Percentiles rank a stretch among this genome's conserved stretches.
These are phyloP conservation scores for Hibiscus syriacus DNA, from an alignment of 345 rosid species.

Conservation along the genomic window DNA sequence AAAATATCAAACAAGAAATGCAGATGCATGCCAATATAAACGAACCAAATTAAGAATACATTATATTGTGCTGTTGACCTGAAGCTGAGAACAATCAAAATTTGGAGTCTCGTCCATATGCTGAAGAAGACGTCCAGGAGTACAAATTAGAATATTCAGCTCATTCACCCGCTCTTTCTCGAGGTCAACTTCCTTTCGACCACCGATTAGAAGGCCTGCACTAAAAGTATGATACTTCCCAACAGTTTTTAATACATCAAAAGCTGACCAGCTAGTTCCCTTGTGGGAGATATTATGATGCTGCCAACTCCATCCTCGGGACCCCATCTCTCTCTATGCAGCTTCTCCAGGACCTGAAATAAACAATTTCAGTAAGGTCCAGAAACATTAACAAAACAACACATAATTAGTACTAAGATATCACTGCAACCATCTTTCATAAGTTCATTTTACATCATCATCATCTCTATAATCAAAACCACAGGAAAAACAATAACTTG, in stretches of 20 bases:
- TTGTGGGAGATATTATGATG: slow-evolving; percentile 85
- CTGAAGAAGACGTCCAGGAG: slow-evolving; percentile 95
- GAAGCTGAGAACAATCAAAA: slow-evolving; percentile 83
- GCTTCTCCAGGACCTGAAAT: slow-evolving; percentile 66
- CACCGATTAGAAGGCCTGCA: slow-evolving; percentile 87
- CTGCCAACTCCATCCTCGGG: slow-evolving; percentile 89
- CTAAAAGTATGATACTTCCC: slow-evolving; percentile 79
- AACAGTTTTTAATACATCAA: slow-evolving; percentile 61
- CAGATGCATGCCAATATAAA: not conserved
- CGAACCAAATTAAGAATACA: not conserved
- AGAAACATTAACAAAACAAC: not conserved
- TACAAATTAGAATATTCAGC: slow-evolving; percentile 80
- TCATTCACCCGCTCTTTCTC: slow-evolving; percentile 78
- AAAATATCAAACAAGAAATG: not conserved
- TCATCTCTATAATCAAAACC: not conserved
- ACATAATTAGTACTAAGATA: not conserved
- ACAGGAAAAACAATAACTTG: not conserved
- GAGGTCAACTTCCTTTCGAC: slow-evolving; percentile 68
- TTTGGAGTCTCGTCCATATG: slow-evolving; percentile 97
- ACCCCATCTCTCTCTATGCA: slow-evolving; percentile 77
- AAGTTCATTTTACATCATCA: not conserved
- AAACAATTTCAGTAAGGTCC: not conserved
- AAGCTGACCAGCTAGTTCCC: slow-evolving; percentile 82
- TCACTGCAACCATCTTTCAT: not conserved
- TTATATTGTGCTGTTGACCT: slow-evolving; percentile 68